A percentile compares a stretch with the other conserved stretches of the same genome.
phyloP scores from a whole-genome alignment of 208 protist species.

The Leishmania arabica region DNA sequence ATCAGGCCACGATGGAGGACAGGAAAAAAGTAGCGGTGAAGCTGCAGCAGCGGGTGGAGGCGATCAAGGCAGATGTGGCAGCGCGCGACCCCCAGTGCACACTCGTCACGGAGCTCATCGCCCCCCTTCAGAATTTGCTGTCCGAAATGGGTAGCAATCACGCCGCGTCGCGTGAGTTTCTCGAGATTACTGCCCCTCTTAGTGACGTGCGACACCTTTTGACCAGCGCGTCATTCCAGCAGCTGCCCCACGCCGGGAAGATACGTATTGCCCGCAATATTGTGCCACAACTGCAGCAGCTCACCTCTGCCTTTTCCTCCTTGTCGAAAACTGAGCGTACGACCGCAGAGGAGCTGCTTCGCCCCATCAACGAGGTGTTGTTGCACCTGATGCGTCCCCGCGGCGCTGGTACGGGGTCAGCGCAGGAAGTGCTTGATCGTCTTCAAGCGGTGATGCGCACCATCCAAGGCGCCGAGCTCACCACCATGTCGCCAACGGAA shows the following conservation, averaged over 20 bases:
- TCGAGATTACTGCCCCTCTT: constrained; percentile 38
- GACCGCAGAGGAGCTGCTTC: constrained; percentile 39
- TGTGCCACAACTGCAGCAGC: constrained; percentile 54
- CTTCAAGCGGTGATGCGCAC: constrained; percentile 45
- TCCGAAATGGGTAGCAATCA: constrained; percentile 22
- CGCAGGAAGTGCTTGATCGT: constrained; percentile 32
- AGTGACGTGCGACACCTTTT: constrained; percentile 45
- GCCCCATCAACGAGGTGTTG: constrained; percentile 47
- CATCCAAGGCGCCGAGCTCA: constrained; percentile 49
- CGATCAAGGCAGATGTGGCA: constrained; percentile 30
- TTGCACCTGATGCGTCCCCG: constrained; percentile 11
- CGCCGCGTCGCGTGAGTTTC: constrained; percentile 32
- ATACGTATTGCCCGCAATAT: constrained; percentile 30
- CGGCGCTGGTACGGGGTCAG: neutral
- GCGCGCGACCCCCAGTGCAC: constrained; percentile 7
- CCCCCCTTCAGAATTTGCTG: constrained; percentile 54
- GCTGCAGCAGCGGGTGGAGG: constrained; percentile 32
- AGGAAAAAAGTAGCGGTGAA: constrained; percentile 26
- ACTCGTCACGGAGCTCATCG: constrained; percentile 50
- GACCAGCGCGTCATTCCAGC: constrained; percentile 37
- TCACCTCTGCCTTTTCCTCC: constrained; percentile 35
- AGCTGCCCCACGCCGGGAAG: constrained; percentile 30
- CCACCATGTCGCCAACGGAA: constrained; percentile 20
- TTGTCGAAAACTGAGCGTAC: constrained; percentile 42
- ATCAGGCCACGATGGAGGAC: constrained; percentile 31